These are phyloP conservation scores for Fusarium napiforme DNA, from an alignment of 2,329 filamentous ascomycete species.

Conservation along the genomic window DNA sequence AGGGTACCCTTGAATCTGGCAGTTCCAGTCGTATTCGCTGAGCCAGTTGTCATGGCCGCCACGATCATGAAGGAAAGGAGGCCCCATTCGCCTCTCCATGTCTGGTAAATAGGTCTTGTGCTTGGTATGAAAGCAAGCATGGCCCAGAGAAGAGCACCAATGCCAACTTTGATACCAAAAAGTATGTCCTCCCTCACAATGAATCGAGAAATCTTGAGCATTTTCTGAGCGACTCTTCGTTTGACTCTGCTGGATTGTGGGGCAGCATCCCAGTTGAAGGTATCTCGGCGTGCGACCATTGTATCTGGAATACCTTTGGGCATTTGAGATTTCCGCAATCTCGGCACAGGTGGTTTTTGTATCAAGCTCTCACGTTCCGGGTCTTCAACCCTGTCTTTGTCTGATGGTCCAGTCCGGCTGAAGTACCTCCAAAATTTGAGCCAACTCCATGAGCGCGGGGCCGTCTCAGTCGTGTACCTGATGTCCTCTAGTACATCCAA, in stretches of 20 bases:
- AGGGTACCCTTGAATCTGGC: constrained; percentile 88
- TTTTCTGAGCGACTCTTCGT: constrained; percentile 57
- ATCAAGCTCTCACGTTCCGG: constrained; percentile 57
- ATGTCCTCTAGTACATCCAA: constrained; percentile 87
- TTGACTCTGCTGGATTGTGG: constrained; percentile 58
- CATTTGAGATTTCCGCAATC: constrained; percentile 64
- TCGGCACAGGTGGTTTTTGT: constrained; percentile 54
- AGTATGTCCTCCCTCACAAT: constrained; percentile 67
- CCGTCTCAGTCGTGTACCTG: constrained; percentile 74
- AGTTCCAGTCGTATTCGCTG: constrained; percentile 91
- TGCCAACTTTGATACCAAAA: constrained; percentile 92
- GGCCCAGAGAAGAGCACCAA: constrained; percentile 89
- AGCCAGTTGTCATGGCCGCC: constrained; percentile 96
- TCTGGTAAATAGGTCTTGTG: constrained; percentile 82
- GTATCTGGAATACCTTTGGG: constrained; percentile 66
- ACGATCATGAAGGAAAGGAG: constrained; percentile 98
- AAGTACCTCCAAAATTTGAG: constrained; percentile 76
- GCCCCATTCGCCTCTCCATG: constrained; percentile 97
- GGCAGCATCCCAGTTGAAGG: constrained; percentile 66
- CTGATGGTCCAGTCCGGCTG: constrained; percentile 5
- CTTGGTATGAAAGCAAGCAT: constrained; percentile 85
- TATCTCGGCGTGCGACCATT: constrained; percentile 64
- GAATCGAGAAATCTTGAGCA: constrained; percentile 59
- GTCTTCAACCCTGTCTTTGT: constrained; percentile 46
- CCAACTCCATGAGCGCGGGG: constrained; percentile 82